Base-by-base conservation (phyloP, 2,329 filamentous ascomycete genomes). In the Colletotrichum euphorbiae region DNA sequence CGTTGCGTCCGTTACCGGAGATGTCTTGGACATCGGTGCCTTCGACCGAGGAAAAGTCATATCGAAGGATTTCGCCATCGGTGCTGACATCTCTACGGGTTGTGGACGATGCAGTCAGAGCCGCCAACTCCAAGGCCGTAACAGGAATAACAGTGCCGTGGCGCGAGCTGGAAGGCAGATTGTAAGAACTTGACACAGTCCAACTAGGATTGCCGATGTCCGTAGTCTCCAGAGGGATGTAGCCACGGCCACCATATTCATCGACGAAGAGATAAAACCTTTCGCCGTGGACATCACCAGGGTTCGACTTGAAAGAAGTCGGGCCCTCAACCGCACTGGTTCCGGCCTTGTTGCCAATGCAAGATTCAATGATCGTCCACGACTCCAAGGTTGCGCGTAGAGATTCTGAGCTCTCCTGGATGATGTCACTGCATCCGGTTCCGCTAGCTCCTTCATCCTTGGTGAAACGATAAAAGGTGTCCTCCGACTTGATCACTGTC, bases 251-350 rank as follows among this genome's bases (percentile, higher is more conserved):
- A 2, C 73, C 77, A 62, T 85, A 87, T 70, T 87, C 85, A 51
- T 87, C 85, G 0, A 87, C 83, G 51, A 87, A 87, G 0, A 87
- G 81, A 70, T 86, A 87, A 70, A 80, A 87, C 73, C 85, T 86
- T 15, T 85, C 78, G 8, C 85, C 85, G 60, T 85, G 78, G 3
- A 80, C 78, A 68, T 87, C 85, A 0, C 75, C 76, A 0, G 81
- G 74, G 68, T 87, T 87, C 0, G 83, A 75, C 69, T 82, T 83
- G 78, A 87, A 87, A 0, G 81, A 75, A 0, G 84, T 85, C 0
- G 85, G 85, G 0, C 85, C 85, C 65, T 87, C 85, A 0, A 87
- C 83, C 0, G 78, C 79, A 9, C 75, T 74, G 0, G 82, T 82
- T 0, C 85, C 85, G 0, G 85, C 85, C 3, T 85, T 78, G 7